Base-by-base conservation (phyloP, 257 asterid species). In the Solanum medicagineum region DNA sequence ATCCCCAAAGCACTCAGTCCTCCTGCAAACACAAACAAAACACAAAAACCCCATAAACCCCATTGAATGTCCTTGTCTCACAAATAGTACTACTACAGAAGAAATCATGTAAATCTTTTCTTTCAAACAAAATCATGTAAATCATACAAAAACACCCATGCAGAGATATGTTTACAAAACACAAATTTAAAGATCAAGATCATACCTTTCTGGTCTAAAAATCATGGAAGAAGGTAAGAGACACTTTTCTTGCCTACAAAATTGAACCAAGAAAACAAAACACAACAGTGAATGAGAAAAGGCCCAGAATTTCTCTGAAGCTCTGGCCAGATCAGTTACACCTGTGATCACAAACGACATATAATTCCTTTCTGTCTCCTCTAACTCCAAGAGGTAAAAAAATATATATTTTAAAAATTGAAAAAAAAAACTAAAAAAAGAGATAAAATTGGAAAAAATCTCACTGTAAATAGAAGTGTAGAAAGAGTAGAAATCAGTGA, bases 131-230 rank as follows among this genome's bases (percentile, higher is more conserved):
- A 29, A 62, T 45, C 32, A 11, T 15, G 20, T 36, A 83, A 86
- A 73, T 73, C 69, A 53, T 53, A 36, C 32, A 8, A n/a, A 63
- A 51, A 24, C 42, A 63, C 16, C 70, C 65, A 83, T 29, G 71
- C 80, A 74, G 16, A 68, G 53, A 36, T 17, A 40, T n/a, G 19
- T n/a, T 17, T 8, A 47, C 13, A 53, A 40, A 70, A 16, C 19
- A 68, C 73, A 24, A 51, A 79, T 77, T 51, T 15, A 47, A 15
- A 17, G 59, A 83, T 20, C 77, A 86, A 86, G 85, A 36, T 51
- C 87, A 81, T 54, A 88, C 90, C 89, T 88, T 86, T 86, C 19
- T 40, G 80, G 84, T 85, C 87, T 86, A 36, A 55, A 83, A 88
- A 83, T 84, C 88, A 83, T 88, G 87, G 81, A 86, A 83, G 85